Percentiles rank a stretch among this genome's conserved stretches.
phyloP scores from a whole-genome alignment of 2,329 filamentous ascomycete species.

The Colletotrichum gigasporum region DNA sequence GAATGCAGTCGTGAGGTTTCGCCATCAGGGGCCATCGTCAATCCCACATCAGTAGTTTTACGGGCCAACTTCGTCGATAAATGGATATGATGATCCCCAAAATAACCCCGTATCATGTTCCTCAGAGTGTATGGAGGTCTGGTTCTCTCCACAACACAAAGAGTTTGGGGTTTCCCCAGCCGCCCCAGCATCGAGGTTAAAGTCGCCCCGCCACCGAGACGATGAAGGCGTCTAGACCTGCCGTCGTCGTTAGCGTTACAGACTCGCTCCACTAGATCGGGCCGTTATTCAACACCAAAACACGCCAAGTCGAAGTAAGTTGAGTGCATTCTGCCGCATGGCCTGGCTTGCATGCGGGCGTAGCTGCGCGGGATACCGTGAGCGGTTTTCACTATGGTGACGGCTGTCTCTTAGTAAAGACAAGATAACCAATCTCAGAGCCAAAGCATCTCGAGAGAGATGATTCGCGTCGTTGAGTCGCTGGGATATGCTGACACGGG shows the following conservation, averaged over 20 bases:
- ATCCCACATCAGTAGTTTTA: background rate
- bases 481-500: too few species aligned
- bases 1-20: too few species aligned
- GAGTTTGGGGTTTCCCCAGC: background rate
- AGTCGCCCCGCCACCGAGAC: background rate
- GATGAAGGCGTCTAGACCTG: background rate
- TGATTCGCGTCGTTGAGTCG: too few species aligned
- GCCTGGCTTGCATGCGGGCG: too few species aligned
- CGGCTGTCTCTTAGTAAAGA: background rate
- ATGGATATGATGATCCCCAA: too few species aligned
- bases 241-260: constrained; percentile 2
- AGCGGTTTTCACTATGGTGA: too few species aligned
- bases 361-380: too few species aligned
- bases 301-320: background rate
- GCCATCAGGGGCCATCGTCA: too few species aligned
- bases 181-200: background rate
- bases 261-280: constrained; percentile 17
- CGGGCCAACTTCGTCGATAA: too few species aligned
- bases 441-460: background rate
- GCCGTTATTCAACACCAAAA: constrained; percentile 9
- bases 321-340: background rate
- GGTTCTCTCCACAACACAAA: background rate
- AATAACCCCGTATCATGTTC: background rate
- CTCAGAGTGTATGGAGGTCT: constrained; percentile 8
- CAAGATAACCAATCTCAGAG: background rate